Evolutionary conservation across 23 red algal species (phyloP), one percentile per base, ranked within the genome.

Genomic region (Gracilaria gracilis): DNA sequence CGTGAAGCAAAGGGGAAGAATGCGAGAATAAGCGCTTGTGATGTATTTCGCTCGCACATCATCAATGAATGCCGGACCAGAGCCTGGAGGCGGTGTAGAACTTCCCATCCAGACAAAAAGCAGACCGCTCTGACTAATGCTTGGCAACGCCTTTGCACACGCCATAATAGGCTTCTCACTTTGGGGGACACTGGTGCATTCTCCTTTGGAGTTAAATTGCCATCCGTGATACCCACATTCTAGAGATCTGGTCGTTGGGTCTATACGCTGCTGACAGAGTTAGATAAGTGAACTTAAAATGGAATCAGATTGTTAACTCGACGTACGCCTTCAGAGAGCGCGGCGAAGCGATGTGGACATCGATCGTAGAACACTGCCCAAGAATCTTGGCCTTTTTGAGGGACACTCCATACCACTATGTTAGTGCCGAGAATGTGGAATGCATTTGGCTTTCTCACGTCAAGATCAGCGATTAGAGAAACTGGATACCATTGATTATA

Each of bases 161-260:
- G 37, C 53, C 15, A 53, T 8, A 53, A 19, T 24, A 9, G 75
- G 55, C 19, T 31, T 47, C 17, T 49, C 15, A 27, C 36, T 27
- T 53, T 93, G 89, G 5, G 89, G 89, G 37, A 93, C 75, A 40
- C 24, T 9, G 15, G 78, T 40, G 36, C 76, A 83, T 36, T 37
- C 38, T 57, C 89, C 89, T 29, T 29, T 20, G 55, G 46, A 48
- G 31, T 53, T 59, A 35, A 93, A 93, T 29, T 69, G 53, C 89
- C 89, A 93, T 32, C 89, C 89, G 35, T 93, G 89, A 46, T 93
- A 93, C 35, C 61, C 89, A 29, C 89, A 93, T 64, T 82, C 66
- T 13, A 93, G 62, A 12, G 16, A 39, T 19, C 13, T 50, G 8
- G 40, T 72, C 40, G 37, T 49, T 16, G 4, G 83, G 50, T 87